Evolutionary conservation across 805 yeast species (phyloP), one percentile per base, ranked within the genome.

Genomic region (Sungouiozyma ichnusensis): DNA sequence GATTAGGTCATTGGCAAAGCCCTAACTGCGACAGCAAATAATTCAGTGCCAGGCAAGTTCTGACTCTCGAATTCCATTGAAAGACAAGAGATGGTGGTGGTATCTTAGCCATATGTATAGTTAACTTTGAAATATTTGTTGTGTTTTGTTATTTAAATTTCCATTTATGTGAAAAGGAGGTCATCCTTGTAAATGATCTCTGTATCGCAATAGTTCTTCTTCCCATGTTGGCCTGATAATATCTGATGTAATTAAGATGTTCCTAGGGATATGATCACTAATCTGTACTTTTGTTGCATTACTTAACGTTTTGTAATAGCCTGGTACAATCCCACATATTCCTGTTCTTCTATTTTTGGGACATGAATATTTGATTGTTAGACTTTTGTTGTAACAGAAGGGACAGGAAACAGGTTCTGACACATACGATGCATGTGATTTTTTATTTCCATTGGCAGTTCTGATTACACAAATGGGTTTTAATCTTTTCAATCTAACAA

Each of bases 401-500:
- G 97, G 97, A 59, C 97, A 90, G 49, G 74, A 72, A 2, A 95
- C 92, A 2, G 88, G 81, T 55, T 87, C 96, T 11, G 92, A 81
- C 1, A 84, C 78, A 40, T 88, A 70, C 27, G 76, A 69, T 40
- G 79, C 78, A 5, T 84, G 80, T 51, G 64, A 67, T 33, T 56
- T 54, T 7, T 24, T 24, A 6, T 24, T 24, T 6, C 29, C 11
- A 11, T 11, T 24, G 29, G 29, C 9, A 24, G 57, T 60, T 20
- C 59, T 3, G 15, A 11, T 27, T 6, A 20, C 35, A 3, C 13
- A 5, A 9, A 16, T 16, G 79, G 66, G 17, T 3, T 19, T 18
- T 14, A 29, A 29, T 39, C 97, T 72, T 60, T 85, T 86, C 58
- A 90, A 86, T 62, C 90, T 97, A 9, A 88, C 97, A 72, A 90